Evolutionary conservation across 768 basidiomycete species (phyloP).

Genomic region (Suillus brevipes): DNA sequence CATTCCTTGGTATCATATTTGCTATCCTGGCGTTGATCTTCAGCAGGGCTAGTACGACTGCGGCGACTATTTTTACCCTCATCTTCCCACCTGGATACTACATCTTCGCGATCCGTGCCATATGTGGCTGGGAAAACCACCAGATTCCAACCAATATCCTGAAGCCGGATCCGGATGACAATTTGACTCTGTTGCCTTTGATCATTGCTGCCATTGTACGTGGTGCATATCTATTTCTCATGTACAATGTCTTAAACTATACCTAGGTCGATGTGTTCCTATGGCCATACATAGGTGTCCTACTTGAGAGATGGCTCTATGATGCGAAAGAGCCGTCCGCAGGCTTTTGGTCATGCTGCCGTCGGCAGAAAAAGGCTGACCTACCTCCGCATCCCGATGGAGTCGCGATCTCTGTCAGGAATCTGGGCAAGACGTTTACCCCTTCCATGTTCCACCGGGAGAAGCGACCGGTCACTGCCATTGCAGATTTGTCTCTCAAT

Average conservation of each 20-base stretch:
- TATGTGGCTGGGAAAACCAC: slow-evolving; percentile 68
- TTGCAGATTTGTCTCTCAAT: slow-evolving; percentile 64
- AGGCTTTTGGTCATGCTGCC: slow-evolving; percentile 26
- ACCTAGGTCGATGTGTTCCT: slow-evolving; percentile 67
- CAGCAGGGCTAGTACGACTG: slow-evolving; percentile 39
- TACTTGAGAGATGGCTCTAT: slow-evolving; percentile 61
- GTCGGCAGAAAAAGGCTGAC: slow-evolving; percentile 12
- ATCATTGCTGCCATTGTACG: slow-evolving; percentile 66
- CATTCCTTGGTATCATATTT: slow-evolving; percentile 64
- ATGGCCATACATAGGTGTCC: slow-evolving; percentile 66
- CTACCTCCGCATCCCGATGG: slow-evolving; percentile 36
- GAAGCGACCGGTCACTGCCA: slow-evolving; percentile 56
- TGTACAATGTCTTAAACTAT: not conserved
- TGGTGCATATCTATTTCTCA: not conserved
- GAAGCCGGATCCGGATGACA: slow-evolving; percentile 59
- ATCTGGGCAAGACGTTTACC: slow-evolving; percentile 59
- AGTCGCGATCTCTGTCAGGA: slow-evolving; percentile 60
- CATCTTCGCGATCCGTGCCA: slow-evolving; percentile 65
- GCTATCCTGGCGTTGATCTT: slow-evolving; percentile 67
- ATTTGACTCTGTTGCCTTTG: slow-evolving; percentile 54
- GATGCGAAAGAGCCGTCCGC: slow-evolving; percentile 47
- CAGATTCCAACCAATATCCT: slow-evolving; percentile 53
- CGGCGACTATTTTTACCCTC: slow-evolving; percentile 62
- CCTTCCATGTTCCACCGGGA: slow-evolving; percentile 47
- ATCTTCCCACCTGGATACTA: slow-evolving; percentile 79